Conservation (phyloP, 306 rosid species). For the Lotus japonicus region DNA sequence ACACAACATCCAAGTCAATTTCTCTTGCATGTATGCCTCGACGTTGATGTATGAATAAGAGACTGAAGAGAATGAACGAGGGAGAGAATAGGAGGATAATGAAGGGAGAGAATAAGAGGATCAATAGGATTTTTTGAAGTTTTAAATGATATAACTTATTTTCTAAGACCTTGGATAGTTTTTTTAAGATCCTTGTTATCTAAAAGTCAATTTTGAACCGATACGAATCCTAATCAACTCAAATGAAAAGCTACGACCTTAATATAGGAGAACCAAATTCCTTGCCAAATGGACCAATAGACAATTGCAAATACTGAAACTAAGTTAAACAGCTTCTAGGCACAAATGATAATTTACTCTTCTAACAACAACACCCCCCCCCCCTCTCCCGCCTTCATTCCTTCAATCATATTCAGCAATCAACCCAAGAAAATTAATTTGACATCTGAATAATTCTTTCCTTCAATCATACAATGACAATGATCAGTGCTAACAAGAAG, state of each 20-base stretch:
- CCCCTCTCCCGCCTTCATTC: neutral
- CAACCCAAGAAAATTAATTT: neutral
- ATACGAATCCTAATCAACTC: no score
- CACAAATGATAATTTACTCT: neutral
- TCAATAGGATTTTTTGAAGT: neutral
- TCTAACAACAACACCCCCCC: neutral
- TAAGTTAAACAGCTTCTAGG: constrained; percentile 1
- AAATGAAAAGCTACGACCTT: no score
- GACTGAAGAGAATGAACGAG: neutral
- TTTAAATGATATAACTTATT: neutral
- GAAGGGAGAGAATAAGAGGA: neutral
- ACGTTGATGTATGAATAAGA: neutral
- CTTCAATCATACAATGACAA: neutral
- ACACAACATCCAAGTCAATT: constrained; percentile 13
- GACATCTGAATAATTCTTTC: neutral
- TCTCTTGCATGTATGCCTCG: neutral
- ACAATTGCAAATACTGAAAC: neutral
- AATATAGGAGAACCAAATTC: no score
- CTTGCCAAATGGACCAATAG: no score
- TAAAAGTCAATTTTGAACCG: no score
- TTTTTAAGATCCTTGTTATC: no score
- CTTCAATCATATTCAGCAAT: constrained; percentile 4
- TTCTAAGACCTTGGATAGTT: neutral
- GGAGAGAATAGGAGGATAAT: neutral
- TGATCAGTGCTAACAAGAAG: neutral